phyloP scores from a whole-genome alignment of 1,284 basidiomycete genomes.

The Pseudozyma pruni region DNA sequence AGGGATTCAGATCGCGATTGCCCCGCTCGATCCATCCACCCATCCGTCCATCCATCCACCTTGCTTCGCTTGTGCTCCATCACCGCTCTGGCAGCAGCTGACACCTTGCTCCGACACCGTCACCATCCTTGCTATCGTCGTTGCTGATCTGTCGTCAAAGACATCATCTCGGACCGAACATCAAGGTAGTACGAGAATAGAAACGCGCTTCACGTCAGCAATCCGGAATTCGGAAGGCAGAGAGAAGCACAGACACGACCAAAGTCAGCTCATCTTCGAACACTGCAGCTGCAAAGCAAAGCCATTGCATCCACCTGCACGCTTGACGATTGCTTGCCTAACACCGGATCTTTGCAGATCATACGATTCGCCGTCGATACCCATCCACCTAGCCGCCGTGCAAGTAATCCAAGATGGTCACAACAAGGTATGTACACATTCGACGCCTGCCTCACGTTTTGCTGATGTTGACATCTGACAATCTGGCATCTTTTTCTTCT shows the following conservation, averaged over 20 bases:
- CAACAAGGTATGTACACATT: constrained; percentile 30
- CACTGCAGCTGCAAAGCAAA: neutral
- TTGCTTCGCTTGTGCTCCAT: neutral
- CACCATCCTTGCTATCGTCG: neutral
- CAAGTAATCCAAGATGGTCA: constrained; percentile 24
- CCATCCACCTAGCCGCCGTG: too few species aligned
- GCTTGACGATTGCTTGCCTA: neutral
- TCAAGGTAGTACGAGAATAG: too few species aligned
- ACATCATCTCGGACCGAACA: too few species aligned
- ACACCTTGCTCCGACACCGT: neutral
- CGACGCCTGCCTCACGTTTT: neutral
- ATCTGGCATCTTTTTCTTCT: neutral
- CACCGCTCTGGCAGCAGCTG: neutral
- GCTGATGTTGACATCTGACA: neutral
- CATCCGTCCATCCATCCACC: constrained; percentile 13
- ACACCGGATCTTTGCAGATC: constrained; percentile 11
- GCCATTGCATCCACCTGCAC: too few species aligned
- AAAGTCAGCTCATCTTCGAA: constrained; percentile 34
- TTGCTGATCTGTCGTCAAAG: neutral
- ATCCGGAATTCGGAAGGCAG: constrained; percentile 30
- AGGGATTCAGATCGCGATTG: neutral
- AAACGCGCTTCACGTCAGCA: constrained; percentile 15
- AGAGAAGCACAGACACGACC: neutral
- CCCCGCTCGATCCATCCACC: constrained; percentile 2
- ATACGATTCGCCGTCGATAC: neutral